Base-by-base conservation (phyloP, 331 rosid genomes). In the Quercus lobata region DNA sequence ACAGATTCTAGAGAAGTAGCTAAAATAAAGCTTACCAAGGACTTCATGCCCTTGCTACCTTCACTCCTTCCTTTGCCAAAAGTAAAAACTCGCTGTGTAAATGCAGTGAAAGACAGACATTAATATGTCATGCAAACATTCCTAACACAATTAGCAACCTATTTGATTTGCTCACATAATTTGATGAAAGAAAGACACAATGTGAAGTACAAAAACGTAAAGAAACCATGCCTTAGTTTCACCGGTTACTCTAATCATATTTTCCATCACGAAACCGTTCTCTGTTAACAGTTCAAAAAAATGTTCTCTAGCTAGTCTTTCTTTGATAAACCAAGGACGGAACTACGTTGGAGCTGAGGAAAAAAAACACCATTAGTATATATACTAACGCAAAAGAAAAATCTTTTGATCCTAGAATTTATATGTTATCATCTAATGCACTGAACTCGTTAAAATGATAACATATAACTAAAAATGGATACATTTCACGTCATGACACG, bases 21-120 rank as follows among this genome's bases (percentile, higher is more conserved):
- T 18, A 53, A 2, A 46, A 62, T 69, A 56, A 76, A 80, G 73
- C 94, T 81, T 93, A 92, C 99, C 93, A 93, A 79, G 81, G 96
- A 85, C 83, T 95, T 95, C 99, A 95, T 93, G 85, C 86, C 89
- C 80, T 87, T 95, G 91, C 91, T 83, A 73, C 99, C 99, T 83
- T 95, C 97, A 81, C 97, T 90, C 75, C 76, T 85, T 73, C 99
- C 97, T 82, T 95, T 95, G 74, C 99, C 97, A 76, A 95, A 95
- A 63, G 91, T 91, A 81, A 89, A 95, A 60, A 93, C 99, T 74
- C 93, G 76, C 96, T 91, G 96, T 78, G 81, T 21, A 80, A 76
- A 85, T 41, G 49, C 49, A 41, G 12, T 41, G 49, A 41, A 41
- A 41, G 49, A 2, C 49, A 41, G 12, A 41, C 12, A 8, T 41